Percentiles rank a stretch among this genome's conserved stretches.
Conservation (phyloP, 768 basidiomycete genomes). For the Megacollybia marginata region DNA sequence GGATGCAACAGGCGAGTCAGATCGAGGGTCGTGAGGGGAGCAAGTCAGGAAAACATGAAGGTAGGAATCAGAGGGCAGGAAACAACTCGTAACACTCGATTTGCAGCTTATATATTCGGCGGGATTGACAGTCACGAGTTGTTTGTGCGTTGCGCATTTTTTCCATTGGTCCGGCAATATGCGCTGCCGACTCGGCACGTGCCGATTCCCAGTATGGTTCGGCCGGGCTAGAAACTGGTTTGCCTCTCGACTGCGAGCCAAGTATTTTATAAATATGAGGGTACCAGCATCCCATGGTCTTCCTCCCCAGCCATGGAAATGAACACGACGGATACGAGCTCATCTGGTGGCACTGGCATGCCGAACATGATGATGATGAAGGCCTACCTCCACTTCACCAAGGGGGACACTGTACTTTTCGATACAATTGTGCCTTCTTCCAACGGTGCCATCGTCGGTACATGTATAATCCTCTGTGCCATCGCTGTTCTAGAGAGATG, state of each 20-base stretch:
- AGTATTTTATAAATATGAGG: too few relatives aligned
- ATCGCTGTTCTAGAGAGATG: constrained; percentile 2
- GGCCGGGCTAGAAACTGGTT: too few relatives aligned
- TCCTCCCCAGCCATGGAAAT: not conserved
- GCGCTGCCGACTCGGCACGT: too few relatives aligned
- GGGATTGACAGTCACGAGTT: not conserved
- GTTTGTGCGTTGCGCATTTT: not conserved
- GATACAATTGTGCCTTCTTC: constrained; percentile 4
- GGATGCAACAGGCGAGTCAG: not conserved
- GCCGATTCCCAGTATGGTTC: too few relatives aligned
- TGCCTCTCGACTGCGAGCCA: too few relatives aligned
- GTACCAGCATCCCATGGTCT: not conserved
- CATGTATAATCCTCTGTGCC: constrained; percentile 5
- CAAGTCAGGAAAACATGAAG: not conserved
- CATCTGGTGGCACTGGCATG: not conserved
- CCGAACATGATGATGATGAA: not conserved
- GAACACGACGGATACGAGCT: not conserved
- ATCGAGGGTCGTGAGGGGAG: not conserved
- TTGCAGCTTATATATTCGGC: not conserved
- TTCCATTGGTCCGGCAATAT: not conserved
- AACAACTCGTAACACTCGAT: not conserved
- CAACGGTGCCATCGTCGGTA: constrained; percentile 4
- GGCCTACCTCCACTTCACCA: constrained; percentile 4
- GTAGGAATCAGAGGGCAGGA: not conserved
- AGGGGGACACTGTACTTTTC: constrained; percentile 3